Evolutionary conservation across 106 monocot species (phyloP).

Genomic region (Dendrobium nobile): DNA sequence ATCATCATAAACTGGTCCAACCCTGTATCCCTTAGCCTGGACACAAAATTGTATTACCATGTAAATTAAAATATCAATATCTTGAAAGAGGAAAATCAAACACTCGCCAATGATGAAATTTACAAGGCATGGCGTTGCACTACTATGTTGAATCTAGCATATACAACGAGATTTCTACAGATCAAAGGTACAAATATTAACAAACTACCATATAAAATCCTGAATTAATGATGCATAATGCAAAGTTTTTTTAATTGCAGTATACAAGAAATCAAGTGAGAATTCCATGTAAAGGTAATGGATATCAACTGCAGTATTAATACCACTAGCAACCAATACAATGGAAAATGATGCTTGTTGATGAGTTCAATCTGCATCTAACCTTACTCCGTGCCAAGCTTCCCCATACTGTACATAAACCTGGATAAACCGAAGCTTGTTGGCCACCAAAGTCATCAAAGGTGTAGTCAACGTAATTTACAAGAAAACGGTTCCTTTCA

Average conservation of each 20-base stretch:
- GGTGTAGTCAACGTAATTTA: conserved; percentile 94
- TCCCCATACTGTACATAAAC: conserved; percentile 96
- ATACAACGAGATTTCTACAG: not conserved
- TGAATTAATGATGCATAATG: not conserved
- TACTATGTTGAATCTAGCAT: not conserved
- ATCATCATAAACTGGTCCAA: conserved; percentile 99
- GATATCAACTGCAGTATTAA: not conserved
- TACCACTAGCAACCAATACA: not conserved
- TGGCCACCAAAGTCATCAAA: conserved; percentile 97
- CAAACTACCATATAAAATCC: not conserved
- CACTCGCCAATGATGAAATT: not conserved
- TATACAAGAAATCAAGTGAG: not conserved
- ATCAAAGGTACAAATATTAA: not conserved
- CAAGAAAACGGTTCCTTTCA: conserved; percentile 97
- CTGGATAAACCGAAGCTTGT: conserved; percentile 94
- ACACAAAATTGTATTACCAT: not conserved
- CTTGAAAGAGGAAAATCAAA: not conserved
- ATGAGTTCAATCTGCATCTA: not conserved
- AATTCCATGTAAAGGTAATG: not conserved
- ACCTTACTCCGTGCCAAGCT: conserved; percentile 99
- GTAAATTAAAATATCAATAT: not conserved
- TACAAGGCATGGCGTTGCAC: not conserved
- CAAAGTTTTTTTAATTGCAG: not conserved
- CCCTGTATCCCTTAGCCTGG: conserved; percentile 97
- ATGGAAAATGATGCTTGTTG: not conserved